Base-by-base conservation (phyloP, 1,139 yeast genomes). In the Kurtzmaniella quercitrusa region DNA sequence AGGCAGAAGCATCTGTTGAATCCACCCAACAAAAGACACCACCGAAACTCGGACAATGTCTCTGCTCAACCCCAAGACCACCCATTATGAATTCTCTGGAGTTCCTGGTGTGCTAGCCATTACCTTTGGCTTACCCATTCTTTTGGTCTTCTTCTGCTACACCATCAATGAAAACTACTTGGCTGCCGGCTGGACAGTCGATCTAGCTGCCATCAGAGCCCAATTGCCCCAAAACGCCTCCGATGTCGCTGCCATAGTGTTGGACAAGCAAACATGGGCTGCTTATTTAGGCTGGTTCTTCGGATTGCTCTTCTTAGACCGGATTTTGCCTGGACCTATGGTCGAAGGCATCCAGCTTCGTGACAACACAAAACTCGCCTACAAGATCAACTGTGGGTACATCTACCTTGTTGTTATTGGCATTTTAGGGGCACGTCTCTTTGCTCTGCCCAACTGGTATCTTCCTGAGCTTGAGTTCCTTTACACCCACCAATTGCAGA, bases 381-480 rank as follows among this genome's bases (percentile, higher is more conserved):
- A 93, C 66, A 84, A 84, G 57, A 86, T 93, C 67, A 93, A 93
- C 58, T 98, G 98, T 12, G 62, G 75, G 38, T 67, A 75, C 24
- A 70, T 88, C 49, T 70, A 81, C 24, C 57, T 73, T 0, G 53
- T 80, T 1, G 62, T 89, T 27, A 45, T 73, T 10, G 58, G 72
- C 0, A 48, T 79, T 0, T 59, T 89, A 27, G 59, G 63, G 1
- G 70, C 78, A 10, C 73, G 97, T 51, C 71, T 74, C 46, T 65
- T 62, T 39, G 50, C 65, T 24, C 73, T 83, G 8, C 57, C 65
- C 1, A 79, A 85, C 37, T 70, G 69, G 49, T 60, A 51, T 47
- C 66, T 89, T 59, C 96, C 96, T 0, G 98, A 91, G 62, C 72
- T 93, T 49, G 82, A 75, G 51, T 91, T 81, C 53, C 62, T 93